Conservation (phyloP, 306 rosid genomes). For the Gastrolobium bilobum region DNA sequence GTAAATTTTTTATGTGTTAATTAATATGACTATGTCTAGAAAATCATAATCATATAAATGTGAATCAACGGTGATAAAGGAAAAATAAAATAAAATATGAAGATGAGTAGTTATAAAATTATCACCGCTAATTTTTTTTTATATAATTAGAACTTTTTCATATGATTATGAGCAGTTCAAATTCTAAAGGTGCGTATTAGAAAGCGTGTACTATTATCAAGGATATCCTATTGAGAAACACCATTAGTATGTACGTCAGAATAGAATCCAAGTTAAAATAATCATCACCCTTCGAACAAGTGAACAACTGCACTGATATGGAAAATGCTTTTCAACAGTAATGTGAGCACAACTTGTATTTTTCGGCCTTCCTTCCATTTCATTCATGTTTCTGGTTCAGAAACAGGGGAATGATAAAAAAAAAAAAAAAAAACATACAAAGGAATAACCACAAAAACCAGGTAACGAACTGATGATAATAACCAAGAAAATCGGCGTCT, state of each 20-base stretch:
- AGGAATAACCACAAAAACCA: neutral
- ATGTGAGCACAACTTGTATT: neutral
- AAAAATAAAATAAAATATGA: too few relatives aligned
- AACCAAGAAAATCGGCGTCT: neutral
- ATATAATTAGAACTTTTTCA: too few relatives aligned
- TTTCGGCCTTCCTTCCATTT: neutral
- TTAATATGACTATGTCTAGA: too few relatives aligned
- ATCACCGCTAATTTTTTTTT: too few relatives aligned
- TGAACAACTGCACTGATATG: neutral
- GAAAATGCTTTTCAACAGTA: neutral
- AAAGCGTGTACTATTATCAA: neutral
- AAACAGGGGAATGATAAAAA: neutral
- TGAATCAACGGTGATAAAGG: too few relatives aligned
- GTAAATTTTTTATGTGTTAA: too few relatives aligned
- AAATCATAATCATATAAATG: too few relatives aligned
- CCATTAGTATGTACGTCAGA: too few relatives aligned
- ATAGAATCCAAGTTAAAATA: neutral
- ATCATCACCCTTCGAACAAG: neutral
- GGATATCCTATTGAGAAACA: conserved; percentile 13
- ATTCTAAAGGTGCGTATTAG: too few relatives aligned
- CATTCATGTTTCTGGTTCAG: neutral
- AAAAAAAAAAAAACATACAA: neutral
- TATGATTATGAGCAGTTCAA: too few relatives aligned
- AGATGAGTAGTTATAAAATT: too few relatives aligned
- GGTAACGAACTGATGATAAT: neutral